Percentiles rank a stretch among this genome's conserved stretches.
Conservation (phyloP, 2,329 filamentous ascomycete genomes). For the Colletotrichum eleusines region DNA sequence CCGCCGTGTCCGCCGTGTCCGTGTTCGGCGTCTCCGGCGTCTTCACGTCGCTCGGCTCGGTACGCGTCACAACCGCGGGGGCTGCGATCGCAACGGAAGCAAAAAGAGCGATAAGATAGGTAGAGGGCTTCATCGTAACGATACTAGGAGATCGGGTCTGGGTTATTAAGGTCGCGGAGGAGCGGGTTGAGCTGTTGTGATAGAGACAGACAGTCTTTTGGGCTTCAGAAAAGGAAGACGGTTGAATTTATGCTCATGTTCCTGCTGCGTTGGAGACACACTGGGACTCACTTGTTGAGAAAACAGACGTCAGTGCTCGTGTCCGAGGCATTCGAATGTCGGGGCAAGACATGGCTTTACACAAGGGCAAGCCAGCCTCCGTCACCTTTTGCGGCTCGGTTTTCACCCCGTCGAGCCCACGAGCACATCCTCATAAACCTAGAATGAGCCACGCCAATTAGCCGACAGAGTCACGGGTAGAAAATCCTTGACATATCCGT, state of each 20-base stretch:
- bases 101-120: neutral
- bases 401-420: neutral
- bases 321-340: neutral
- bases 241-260: neutral
- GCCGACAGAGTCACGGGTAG: neutral
- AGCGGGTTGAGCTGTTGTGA: neutral
- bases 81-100: constrained; percentile 10
- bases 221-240: neutral
- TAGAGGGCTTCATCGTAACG: constrained; percentile 18
- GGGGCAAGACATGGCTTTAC: neutral
- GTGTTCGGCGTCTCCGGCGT: too few species aligned
- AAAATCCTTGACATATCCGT: neutral
- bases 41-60: neutral
- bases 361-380: neutral
- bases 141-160: neutral
- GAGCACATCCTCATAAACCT: neutral
- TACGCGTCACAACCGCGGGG: too few species aligned
- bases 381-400: neutral
- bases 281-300: neutral
- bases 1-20: too few species aligned
- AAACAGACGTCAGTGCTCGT: neutral
- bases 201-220: neutral
- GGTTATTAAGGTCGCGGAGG: neutral
- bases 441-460: neutral
- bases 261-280: too few species aligned